These are phyloP conservation scores for Excoecaria agallocha DNA, from an alignment of 345 rosid species.

Conservation along the genomic window DNA sequence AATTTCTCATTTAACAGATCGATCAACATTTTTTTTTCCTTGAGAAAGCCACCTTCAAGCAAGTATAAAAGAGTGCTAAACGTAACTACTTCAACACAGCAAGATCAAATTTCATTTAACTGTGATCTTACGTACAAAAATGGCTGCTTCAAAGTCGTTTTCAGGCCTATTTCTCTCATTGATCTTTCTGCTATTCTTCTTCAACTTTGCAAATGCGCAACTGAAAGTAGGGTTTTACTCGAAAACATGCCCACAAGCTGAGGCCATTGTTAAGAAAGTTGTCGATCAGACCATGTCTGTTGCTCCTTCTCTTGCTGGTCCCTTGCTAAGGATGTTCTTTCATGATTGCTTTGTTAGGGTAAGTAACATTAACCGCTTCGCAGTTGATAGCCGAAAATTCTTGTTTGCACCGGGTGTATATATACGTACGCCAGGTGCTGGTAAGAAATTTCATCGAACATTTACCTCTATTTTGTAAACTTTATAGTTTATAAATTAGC, in stretches of 20 bases:
- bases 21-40: background rate
- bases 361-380: background rate
- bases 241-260: conserved; percentile 47
- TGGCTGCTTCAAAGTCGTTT: conserved; percentile 33
- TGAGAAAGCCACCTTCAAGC: background rate
- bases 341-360: conserved; percentile 86
- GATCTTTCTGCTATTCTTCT: conserved; percentile 20
- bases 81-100: background rate
- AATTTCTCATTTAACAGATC: background rate
- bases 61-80: conserved; percentile 1
- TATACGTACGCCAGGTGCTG: too few relatives aligned
- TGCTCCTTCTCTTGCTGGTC: conserved; percentile 49
- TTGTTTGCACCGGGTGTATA: too few relatives aligned
- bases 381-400: too few relatives aligned
- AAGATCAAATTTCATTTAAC: background rate
- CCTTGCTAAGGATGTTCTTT: conserved; percentile 69
- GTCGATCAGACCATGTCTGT: conserved; percentile 31
- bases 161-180: conserved; percentile 29
- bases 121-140: conserved; percentile 1
- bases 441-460: too few relatives aligned
- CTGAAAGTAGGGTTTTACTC: conserved; percentile 57
- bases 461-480: too few relatives aligned
- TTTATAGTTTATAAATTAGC: too few relatives aligned
- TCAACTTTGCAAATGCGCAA: conserved; percentile 33
- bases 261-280: conserved; percentile 38